Percentiles rank a stretch among this genome's conserved stretches.
Evolutionary conservation across 1,284 basidiomycete species (phyloP).

Genomic region (Singerocomus inundabilis): DNA sequence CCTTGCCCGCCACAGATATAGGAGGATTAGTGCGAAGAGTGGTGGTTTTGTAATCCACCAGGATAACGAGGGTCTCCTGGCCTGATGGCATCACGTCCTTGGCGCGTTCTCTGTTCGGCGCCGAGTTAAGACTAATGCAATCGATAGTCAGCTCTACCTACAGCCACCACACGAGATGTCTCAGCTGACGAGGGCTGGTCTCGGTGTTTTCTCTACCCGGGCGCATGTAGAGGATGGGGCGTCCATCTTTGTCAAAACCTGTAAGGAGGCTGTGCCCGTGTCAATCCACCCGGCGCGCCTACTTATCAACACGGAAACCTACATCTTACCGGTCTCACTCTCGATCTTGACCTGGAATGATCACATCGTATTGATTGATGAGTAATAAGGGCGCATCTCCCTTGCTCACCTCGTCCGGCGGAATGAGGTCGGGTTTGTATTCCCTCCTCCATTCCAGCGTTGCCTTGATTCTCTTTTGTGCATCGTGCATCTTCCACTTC

Average conservation of each 20-base stretch:
- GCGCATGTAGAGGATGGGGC: conserved; percentile 83
- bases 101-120: conserved; percentile 65
- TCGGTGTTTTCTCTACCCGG: conserved; percentile 83
- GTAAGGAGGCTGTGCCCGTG: conserved; percentile 69
- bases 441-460: conserved; percentile 82
- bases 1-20: conserved; percentile 74
- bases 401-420: conserved; percentile 62
- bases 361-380: not conserved
- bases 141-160: conserved; percentile 39
- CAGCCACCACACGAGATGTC: conserved; percentile 82
- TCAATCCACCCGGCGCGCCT: not conserved
- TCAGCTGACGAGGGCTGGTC: conserved; percentile 70
- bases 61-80: conserved; percentile 77
- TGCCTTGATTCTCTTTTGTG: conserved; percentile 70
- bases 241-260: conserved; percentile 80
- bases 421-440: conserved; percentile 79
- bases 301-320: conserved; percentile 26
- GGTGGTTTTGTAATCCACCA: conserved; percentile 82
- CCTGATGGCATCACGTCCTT: conserved; percentile 83
- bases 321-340: conserved; percentile 86
- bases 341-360: conserved; percentile 60
- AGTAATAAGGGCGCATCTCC: conserved; percentile 1
- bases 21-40: conserved; percentile 81
- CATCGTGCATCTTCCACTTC: conserved; percentile 79
- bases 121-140: conserved; percentile 8